Conservation (phyloP, 495 filamentous ascomycete genomes). For the Talaromyces liani region DNA sequence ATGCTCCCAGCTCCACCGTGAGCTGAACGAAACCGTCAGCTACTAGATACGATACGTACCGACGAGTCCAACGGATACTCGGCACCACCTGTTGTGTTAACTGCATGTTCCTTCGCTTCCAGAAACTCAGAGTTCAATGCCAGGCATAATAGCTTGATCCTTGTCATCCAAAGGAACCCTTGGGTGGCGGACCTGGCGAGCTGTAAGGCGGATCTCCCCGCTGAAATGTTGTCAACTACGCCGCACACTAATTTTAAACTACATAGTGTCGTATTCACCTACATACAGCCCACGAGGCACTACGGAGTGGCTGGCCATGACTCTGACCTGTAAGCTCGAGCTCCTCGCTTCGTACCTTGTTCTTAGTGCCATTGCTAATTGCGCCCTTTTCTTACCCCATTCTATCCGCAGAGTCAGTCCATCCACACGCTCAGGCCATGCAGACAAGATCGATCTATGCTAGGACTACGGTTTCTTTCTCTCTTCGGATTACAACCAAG, state of each 20-base stretch:
- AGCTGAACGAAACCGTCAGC: not conserved
- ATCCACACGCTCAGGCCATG: not conserved
- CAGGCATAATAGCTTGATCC: not conserved
- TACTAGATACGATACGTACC: not conserved
- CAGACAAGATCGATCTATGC: conserved; percentile 1
- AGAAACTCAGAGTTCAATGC: not conserved
- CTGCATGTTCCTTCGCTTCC: not conserved
- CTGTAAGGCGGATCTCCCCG: not conserved
- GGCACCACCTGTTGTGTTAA: not conserved
- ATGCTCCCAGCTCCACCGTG: not conserved
- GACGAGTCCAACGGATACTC: not conserved
- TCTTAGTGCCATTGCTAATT: conserved; percentile 3
- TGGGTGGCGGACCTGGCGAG: not conserved
- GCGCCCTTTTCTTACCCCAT: not conserved
- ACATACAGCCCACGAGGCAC: conserved; percentile 2
- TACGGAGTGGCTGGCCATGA: not conserved
- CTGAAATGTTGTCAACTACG: not conserved
- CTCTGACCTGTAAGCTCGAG: not conserved
- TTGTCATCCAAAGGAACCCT: not conserved
- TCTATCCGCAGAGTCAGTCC: not conserved
- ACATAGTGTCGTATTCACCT: not conserved
- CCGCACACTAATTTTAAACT: conserved; percentile 1
- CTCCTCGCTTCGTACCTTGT: conserved; percentile 1
- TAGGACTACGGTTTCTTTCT: not conserved
- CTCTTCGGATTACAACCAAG: not conserved